phyloP scores from a whole-genome alignment of 140 eudicot genomes.

The Ambrosia hybrid region DNA sequence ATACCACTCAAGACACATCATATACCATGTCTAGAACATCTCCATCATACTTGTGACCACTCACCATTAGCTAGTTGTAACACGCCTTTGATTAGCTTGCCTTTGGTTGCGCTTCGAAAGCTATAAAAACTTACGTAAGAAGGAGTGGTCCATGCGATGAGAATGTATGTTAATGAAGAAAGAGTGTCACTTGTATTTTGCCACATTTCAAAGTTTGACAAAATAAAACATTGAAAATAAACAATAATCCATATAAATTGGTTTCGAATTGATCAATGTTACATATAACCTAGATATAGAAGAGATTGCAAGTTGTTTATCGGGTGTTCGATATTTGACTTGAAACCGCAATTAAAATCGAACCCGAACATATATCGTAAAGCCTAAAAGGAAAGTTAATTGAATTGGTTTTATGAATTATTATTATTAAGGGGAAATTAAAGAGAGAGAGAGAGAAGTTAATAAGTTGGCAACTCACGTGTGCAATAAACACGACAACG shows the following conservation, averaged over 20 bases:
- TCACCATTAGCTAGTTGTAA: not conserved
- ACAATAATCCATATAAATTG: not conserved
- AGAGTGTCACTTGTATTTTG: not conserved
- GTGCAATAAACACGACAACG: conserved; percentile 30
- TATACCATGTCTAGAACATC: not conserved
- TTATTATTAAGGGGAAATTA: no score
- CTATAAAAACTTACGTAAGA: not conserved
- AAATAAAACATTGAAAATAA: not conserved
- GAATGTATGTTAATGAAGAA: not conserved
- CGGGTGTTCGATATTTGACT: not conserved
- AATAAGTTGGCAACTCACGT: conserved; percentile 28
- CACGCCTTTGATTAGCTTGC: not conserved
- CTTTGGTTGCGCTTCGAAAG: not conserved
- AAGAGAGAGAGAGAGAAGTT: no score
- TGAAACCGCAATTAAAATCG: not conserved
- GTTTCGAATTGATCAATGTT: not conserved
- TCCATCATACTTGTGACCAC: not conserved
- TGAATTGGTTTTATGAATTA: no score
- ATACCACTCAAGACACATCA: not conserved
- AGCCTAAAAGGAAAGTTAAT: not conserved
- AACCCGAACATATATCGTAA: not conserved
- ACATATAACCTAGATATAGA: not conserved
- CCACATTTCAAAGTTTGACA: not conserved
- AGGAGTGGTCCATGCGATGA: not conserved
- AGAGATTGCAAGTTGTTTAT: not conserved